Base-by-base conservation (phyloP, 2,329 filamentous ascomycete genomes). In the Lasiodiplodia theobromae region DNA sequence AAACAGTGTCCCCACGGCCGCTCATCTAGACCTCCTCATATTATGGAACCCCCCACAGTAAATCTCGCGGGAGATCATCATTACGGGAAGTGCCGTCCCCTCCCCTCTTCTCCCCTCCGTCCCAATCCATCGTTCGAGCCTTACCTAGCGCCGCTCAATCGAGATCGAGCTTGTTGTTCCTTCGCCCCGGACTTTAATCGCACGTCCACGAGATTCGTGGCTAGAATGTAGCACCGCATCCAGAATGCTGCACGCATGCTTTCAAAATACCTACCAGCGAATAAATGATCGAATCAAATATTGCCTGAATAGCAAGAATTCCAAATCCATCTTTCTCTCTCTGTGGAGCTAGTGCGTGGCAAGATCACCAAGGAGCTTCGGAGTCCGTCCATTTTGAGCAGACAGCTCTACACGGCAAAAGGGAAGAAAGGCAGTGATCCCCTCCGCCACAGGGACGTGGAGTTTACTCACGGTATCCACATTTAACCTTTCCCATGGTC, bases 11-110 rank as follows among this genome's bases (percentile, higher is more conserved):
- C 44, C 44, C n/a, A 47, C 44, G 8, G 18, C 44, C 44, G 38
- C n/a, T 47, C n/a, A n/a, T 47, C 44, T 47, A 47, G 44, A 47
- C 44, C 44, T 47, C 6, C 8, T 47, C 8, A 10, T 47, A 47
- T 47, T n/a, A 18, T n/a, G 44, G 16, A 18, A 3, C 44, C 18
- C 44, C 44, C 44, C 44, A 47, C 44, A 47, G 44, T 21, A 47
- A 47, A 47, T 47, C 44, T 47, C 44, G 44, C 60, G 60, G 60
- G 60, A 64, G 60, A 64, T 64, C 60, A 23, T 64, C 60, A 38
- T 52, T 52, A 47, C 60, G 60, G 60, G 16, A 51, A 64, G 12
- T 25, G 21, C 40, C 38, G 38, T 16, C 25, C 40, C 25, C 10
- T 47, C 7, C 23, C 23, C 2, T 18, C 10, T 25, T 7, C 34